Evolutionary conservation across 139 green algal species (phyloP), one percentile per base, ranked within the genome.

Genomic region (Volvox africanus): DNA sequence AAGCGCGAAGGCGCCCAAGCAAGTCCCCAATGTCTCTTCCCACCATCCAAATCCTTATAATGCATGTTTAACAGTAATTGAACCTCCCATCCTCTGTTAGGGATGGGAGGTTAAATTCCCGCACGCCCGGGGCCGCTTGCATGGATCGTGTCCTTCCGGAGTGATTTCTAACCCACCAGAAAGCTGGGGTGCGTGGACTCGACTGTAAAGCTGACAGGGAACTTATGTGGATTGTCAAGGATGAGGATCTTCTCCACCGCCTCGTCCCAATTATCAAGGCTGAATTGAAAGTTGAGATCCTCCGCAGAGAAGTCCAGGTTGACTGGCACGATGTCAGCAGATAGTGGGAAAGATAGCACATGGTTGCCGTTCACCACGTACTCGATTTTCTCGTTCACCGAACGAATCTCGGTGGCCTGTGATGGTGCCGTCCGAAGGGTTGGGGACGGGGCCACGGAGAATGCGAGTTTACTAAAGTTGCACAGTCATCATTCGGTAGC

Each of bases 291-390:
- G 81, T 92, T 81, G 35, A 98, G 84, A 83, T 97, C 95, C 55
- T 96, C 92, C 1, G 80, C 77, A 5, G 65, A 93, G 61, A 96
- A 88, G 67, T 97, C 93, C 88, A 97, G 82, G 2, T 90, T 93
- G 32, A 97, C 94, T 19, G 96, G 93, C 26, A 97, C 94, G 73
- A 98, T 95, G 24, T 95, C 87, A 17, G 94, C 96, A 17, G 79
- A 50, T 21, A 97, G 93, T 33, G 93, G 65, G 33, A 97, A 95
- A n/a, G 84, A 84, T 76, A 95, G 95, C 24, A 95, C 79, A 84
- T 96, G 94, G 62, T 86, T 92, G 80, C 92, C 92, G 91, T 98
- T 98, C 92, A 98, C 93, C 67, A 92, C 89, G 93, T 97, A 97
- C 90, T 95, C 93, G 0, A 97, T 69, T 30, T 85, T 92, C 61